Evolutionary conservation across 1,284 basidiomycete genomes (phyloP).

Genomic region (Sporisorium graminicola): DNA sequence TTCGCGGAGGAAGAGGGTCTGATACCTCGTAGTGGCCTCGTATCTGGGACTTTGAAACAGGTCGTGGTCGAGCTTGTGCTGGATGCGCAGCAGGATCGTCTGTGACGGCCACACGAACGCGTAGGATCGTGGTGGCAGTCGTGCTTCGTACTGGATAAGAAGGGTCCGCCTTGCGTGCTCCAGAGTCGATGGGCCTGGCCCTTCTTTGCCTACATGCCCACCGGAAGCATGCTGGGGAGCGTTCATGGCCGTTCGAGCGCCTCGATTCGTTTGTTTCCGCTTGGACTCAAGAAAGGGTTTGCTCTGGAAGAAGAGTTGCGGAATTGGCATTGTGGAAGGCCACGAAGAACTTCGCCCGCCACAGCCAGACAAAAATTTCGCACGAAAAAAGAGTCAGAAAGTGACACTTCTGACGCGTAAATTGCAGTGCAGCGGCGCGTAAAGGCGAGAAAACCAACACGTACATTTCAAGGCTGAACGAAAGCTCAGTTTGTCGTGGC

Average conservation of each 20-base stretch:
- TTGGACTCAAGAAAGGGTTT: background rate
- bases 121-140: slow-evolving; percentile 34
- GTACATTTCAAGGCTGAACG: slow-evolving; percentile 10
- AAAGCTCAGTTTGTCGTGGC: slow-evolving; percentile 30
- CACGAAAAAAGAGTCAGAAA: slow-evolving; percentile 32
- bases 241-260: background rate
- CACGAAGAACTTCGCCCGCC: background rate
- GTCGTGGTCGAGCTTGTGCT: slow-evolving; percentile 30
- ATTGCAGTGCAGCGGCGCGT: slow-evolving; percentile 20
- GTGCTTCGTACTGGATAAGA: slow-evolving; percentile 46
- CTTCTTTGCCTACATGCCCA: background rate
- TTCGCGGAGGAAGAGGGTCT: slow-evolving; percentile 40
- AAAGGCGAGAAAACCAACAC: slow-evolving; percentile 24
- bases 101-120: slow-evolving; percentile 41
- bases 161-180: slow-evolving; percentile 27
- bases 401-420: slow-evolving; percentile 46
- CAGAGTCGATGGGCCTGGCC: slow-evolving; percentile 36
- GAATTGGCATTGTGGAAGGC: background rate
- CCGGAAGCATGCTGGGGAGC: background rate
- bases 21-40: slow-evolving; percentile 33
- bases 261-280: background rate
- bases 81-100: slow-evolving; percentile 26
- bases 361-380: slow-evolving; percentile 9
- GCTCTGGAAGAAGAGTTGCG: background rate
- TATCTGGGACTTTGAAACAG: slow-evolving; percentile 18